Evolutionary conservation across 2,329 filamentous ascomycete genomes (phyloP).

Genomic region (Phaeosphaeria sp.): DNA sequence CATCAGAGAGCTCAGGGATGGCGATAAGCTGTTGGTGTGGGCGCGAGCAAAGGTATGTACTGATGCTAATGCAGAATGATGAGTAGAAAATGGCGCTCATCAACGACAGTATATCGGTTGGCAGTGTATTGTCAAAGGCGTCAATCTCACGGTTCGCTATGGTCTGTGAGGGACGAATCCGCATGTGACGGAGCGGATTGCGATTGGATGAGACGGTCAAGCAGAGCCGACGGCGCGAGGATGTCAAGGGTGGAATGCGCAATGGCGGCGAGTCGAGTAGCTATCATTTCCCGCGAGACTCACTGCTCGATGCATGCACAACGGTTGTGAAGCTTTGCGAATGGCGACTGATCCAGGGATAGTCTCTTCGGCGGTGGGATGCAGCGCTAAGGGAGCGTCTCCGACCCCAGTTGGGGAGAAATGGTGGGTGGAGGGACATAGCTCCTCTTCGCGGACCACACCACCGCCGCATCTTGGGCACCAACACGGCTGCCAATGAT

Average conservation of each 20-base stretch:
- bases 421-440: not conserved
- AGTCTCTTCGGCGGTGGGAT: slow-evolving; percentile 13
- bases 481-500: not conserved
- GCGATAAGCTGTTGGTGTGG: slow-evolving; percentile 40
- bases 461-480: slow-evolving; percentile 9
- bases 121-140: slow-evolving; percentile 31
- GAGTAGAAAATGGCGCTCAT: slow-evolving; percentile 6
- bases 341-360: slow-evolving; percentile 15
- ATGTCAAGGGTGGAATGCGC: slow-evolving; percentile 7
- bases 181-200: not conserved
- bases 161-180: slow-evolving; percentile 15
- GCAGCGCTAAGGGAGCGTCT: slow-evolving; percentile 27
- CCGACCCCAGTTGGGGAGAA: not conserved
- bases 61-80: not conserved
- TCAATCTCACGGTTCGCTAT: slow-evolving; percentile 29
- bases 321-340: slow-evolving; percentile 3
- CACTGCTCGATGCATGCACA: not conserved
- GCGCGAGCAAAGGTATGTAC: slow-evolving; percentile 41
- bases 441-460: slow-evolving; percentile 18
- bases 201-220: not conserved
- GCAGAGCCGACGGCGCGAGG: not conserved
- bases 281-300: slow-evolving; percentile 15
- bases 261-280: not conserved
- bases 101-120: slow-evolving; percentile 34
- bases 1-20: slow-evolving; percentile 29